Evolutionary conservation across 306 rosid genomes (phyloP).

Genomic region (Malus fusca): DNA sequence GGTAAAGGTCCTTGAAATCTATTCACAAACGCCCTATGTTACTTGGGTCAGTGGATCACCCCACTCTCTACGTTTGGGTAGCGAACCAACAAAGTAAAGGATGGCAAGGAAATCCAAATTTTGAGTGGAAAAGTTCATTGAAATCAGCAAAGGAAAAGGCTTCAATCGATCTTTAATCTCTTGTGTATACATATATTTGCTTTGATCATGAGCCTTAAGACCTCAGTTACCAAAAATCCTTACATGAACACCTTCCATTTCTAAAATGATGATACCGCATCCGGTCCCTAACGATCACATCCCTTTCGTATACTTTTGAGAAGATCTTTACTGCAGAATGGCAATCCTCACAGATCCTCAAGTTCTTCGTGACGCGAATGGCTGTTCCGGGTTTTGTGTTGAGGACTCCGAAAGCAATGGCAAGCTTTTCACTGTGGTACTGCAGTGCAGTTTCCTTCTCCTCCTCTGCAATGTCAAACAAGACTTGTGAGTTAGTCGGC

Average conservation of each 20-base stretch:
- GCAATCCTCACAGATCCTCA: constrained; percentile 62
- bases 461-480: constrained; percentile 47
- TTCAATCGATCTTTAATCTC: neutral
- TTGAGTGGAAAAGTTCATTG: no score
- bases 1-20: no score
- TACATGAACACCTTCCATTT: constrained; percentile 50
- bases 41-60: no score
- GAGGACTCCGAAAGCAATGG: constrained; percentile 54
- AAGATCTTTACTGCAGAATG: constrained; percentile 47
- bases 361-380: constrained; percentile 42
- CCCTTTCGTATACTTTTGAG: constrained; percentile 33
- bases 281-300: constrained; percentile 50
- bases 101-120: no score
- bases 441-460: constrained; percentile 49
- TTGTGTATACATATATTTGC: neutral
- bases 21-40: no score
- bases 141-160: no score
- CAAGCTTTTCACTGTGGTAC: constrained; percentile 54
- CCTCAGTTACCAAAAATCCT: constrained; percentile 44
- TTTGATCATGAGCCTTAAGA: no score
- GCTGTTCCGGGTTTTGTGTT: constrained; percentile 44
- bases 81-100: no score
- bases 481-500: constrained; percentile 38
- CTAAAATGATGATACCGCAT: constrained; percentile 52
- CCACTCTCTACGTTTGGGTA: no score